Percentiles rank a stretch among this genome's conserved stretches.
Evolutionary conservation across 768 basidiomycete species (phyloP).

Genomic region (Calocybe gangraenosa): DNA sequence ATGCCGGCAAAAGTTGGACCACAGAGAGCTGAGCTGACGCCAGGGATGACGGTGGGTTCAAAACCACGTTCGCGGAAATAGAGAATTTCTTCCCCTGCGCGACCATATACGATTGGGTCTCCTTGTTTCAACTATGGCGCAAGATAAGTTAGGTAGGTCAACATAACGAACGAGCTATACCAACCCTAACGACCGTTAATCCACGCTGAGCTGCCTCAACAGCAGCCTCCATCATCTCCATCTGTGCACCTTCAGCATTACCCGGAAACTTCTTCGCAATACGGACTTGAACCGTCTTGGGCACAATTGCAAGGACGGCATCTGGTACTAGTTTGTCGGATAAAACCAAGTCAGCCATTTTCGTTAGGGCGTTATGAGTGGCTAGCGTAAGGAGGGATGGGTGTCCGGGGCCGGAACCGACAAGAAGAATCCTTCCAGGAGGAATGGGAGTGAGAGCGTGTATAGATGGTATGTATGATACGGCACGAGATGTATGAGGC

Average conservation of each 20-base stretch:
- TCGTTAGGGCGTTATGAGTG: conserved; percentile 75
- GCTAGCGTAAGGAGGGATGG: conserved; percentile 89
- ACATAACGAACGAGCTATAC: conserved; percentile 22
- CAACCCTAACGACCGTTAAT: conserved; percentile 80
- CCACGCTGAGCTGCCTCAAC: conserved; percentile 78
- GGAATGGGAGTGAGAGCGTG: conserved; percentile 32
- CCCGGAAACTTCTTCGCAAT: conserved; percentile 98
- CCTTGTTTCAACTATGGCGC: conserved; percentile 84
- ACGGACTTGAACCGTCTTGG: conserved; percentile 62
- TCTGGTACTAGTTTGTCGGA: conserved; percentile 96
- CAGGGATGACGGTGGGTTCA: conserved; percentile 83
- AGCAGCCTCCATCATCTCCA: conserved; percentile 91
- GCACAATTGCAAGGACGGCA: conserved; percentile 82
- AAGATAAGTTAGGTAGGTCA: conserved; percentile 2
- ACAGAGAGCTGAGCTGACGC: conserved; percentile 85
- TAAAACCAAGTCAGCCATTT: conserved; percentile 80
- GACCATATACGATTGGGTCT: conserved; percentile 92
- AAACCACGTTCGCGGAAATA: conserved; percentile 87
- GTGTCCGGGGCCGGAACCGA: conserved; percentile 95
- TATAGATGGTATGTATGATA: conserved; percentile 17
- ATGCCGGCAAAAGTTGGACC: conserved; percentile 89
- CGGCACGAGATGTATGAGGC: conserved; percentile 9
- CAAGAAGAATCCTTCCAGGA: conserved; percentile 77
- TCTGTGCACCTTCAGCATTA: conserved; percentile 92
- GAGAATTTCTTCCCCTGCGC: conserved; percentile 91